Base-by-base conservation (phyloP, 306 rosid species). In the Corylus americana region DNA sequence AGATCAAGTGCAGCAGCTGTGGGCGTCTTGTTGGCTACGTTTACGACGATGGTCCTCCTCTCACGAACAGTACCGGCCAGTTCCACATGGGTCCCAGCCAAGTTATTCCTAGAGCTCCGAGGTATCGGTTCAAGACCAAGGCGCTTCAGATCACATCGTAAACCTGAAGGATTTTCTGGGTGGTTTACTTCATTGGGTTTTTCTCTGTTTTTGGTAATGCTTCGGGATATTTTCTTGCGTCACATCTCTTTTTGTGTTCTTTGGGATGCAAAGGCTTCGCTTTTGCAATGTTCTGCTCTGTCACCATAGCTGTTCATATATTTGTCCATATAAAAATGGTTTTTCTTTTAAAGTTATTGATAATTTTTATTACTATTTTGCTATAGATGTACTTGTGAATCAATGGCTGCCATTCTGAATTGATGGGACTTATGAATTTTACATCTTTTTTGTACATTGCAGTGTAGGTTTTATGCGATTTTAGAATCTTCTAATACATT, bases 71-170 rank as follows among this genome's bases (percentile, higher is more conserved):
- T 76, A 87, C 97, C 2, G 96, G 98, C 51, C 98, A 95, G 79
- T 89, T 81, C 58, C 92, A 91, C 71, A 78, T 95, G 59, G 98
- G 98, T 1, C 98, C 98, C 12, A 95, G 98, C 79, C 98, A 95
- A 85, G 98, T 91, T 17, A 89, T 95, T 59, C 95, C 94, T 2
- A 66, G 98, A 67, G 97, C 94, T 50, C 90, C 97, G 11, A 75
- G 96, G 13, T 95, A 87, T 35, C 80, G 98, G 73, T 86, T 95
- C 84, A 95, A 92, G 87, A 86, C 31, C 79, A 95, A 95, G 75
- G 88, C 97, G n/a, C 88, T 95, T 29, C 85, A 82, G n/a, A 89
- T 95, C 57, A 45, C 90, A 2, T 75, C 88, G 9, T 50, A 83
- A 18, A 57, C 74, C 64, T 87, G 83, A 84, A 42, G 22, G 16